Evolutionary conservation across 768 basidiomycete genomes (phyloP).

Genomic region (Rubroboletus satanas): DNA sequence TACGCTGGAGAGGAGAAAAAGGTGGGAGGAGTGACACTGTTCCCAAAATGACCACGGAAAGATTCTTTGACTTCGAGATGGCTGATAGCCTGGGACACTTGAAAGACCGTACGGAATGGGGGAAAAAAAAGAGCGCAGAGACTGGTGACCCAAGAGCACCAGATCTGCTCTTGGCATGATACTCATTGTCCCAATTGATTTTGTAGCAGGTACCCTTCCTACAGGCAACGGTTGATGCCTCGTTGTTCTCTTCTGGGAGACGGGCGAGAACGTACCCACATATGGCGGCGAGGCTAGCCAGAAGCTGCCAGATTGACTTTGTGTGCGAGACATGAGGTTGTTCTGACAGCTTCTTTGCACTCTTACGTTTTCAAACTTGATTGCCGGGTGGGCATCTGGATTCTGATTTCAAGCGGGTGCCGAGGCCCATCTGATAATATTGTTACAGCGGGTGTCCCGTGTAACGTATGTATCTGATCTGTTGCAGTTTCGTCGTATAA

Average conservation of each 20-base stretch:
- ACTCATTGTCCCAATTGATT: not conserved
- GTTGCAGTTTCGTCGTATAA: constrained; percentile 15
- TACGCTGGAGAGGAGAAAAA: not conserved
- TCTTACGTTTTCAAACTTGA: constrained; percentile 1
- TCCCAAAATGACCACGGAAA: not conserved
- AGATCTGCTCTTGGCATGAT: no score
- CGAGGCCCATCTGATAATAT: not conserved
- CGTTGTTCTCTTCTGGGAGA: not conserved
- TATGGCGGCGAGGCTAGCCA: not conserved
- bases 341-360: not conserved
- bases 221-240: not conserved
- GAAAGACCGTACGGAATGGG: not conserved
- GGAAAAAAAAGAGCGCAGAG: not conserved
- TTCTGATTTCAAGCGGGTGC: not conserved
- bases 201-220: not conserved
- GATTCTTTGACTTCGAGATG: not conserved
- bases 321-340: not conserved
- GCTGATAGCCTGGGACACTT: not conserved
- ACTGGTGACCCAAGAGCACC: no score
- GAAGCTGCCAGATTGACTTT: not conserved
- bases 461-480: not conserved
- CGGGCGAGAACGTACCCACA: not conserved
- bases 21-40: not conserved
- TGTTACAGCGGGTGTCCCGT: not conserved
- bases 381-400: not conserved